Evolutionary conservation across 108 stramenopile genomes (phyloP).

Genomic region (Cyclostephanos tholiformis): DNA sequence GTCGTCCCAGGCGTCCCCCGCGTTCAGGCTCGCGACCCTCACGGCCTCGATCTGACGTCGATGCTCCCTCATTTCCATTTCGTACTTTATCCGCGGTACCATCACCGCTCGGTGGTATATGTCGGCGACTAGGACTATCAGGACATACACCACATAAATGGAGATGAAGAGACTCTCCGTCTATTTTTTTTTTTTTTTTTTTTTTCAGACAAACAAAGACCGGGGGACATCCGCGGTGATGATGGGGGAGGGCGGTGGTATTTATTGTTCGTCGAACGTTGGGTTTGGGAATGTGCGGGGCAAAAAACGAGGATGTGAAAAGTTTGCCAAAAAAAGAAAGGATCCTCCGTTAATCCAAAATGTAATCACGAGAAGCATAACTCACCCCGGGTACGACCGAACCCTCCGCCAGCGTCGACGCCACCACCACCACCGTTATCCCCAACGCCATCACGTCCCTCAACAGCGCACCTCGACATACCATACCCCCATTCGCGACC

Average conservation of each 20-base stretch:
- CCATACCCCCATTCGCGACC: constrained; percentile 71
- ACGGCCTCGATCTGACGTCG: constrained; percentile 52
- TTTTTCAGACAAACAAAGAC: neutral
- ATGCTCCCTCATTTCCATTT: constrained; percentile 41
- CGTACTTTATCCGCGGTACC: constrained; percentile 58
- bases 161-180: constrained; percentile 44
- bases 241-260: neutral
- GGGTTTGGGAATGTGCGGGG: too few relatives aligned
- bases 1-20: constrained; percentile 37
- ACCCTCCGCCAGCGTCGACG: constrained; percentile 52
- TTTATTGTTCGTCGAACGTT: too few relatives aligned
- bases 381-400: constrained; percentile 57
- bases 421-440: constrained; percentile 70
- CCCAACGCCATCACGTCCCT: constrained; percentile 76
- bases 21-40: constrained; percentile 23
- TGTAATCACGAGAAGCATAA: neutral
- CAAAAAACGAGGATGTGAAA: too few relatives aligned
- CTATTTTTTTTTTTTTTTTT: neutral
- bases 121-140: constrained; percentile 81
- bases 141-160: constrained; percentile 72
- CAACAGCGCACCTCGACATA: constrained; percentile 85
- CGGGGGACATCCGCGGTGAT: neutral
- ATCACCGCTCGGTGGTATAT: constrained; percentile 86
- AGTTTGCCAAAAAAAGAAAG: neutral
- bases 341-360: too few relatives aligned